phyloP scores from a whole-genome alignment of 192 early-diverging fungal genomes.

The Coemansia sp. region DNA sequence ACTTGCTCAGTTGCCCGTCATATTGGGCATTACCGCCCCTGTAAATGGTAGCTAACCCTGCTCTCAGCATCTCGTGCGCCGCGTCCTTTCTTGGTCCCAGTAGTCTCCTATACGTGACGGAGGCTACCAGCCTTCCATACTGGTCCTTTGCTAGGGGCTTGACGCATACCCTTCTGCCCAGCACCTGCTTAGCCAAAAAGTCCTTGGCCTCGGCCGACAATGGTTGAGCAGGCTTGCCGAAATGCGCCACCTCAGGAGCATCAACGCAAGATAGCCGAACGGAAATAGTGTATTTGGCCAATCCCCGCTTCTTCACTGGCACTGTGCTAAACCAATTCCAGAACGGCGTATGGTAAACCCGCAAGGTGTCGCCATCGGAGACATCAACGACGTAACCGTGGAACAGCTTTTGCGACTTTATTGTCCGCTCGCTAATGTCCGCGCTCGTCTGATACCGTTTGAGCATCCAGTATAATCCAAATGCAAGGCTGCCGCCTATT shows the following conservation, averaged over 20 bases:
- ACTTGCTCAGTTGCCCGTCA: constrained; percentile 33
- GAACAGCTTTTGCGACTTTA: constrained; percentile 29
- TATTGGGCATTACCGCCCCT: constrained; percentile 49
- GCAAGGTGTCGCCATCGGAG: constrained; percentile 43
- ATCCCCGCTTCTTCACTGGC: constrained; percentile 30
- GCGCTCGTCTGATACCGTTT: constrained; percentile 38
- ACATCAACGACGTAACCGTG: constrained; percentile 44
- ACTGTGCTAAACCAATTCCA: constrained; percentile 21
- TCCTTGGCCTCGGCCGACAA: constrained; percentile 47
- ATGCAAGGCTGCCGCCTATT: constrained; percentile 14
- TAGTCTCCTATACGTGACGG: constrained; percentile 23
- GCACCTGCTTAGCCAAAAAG: constrained; percentile 23
- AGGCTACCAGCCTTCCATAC: constrained; percentile 45
- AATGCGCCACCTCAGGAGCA: constrained; percentile 51
- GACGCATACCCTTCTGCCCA: constrained; percentile 26
- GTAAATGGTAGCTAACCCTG: constrained; percentile 33
- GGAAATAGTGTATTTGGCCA: constrained; percentile 36
- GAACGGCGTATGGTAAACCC: constrained; percentile 45
- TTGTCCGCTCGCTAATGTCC: constrained; percentile 35
- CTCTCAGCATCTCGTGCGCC: constrained; percentile 38
- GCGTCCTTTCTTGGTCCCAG: constrained; percentile 30
- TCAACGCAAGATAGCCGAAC: constrained; percentile 44
- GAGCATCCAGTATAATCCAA: constrained; percentile 42
- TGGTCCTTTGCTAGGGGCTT: constrained; percentile 49
- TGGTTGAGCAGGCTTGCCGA: constrained; percentile 51